Base-by-base conservation (phyloP, 768 basidiomycete species). In the Dentipellis sp. region DNA sequence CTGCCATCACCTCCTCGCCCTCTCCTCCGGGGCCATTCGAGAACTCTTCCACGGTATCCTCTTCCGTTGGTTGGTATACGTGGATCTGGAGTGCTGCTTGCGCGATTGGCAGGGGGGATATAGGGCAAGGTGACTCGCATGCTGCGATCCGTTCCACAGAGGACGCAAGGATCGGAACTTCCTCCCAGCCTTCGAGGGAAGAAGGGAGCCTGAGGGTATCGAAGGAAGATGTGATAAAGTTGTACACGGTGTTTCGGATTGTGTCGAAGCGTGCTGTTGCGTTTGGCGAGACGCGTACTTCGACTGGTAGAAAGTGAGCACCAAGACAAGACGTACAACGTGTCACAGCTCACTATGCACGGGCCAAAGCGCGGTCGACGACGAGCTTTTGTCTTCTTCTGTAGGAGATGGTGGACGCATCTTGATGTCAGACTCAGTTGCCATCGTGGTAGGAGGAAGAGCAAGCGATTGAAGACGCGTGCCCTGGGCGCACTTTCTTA, bases 1-100 rank as follows among this genome's bases (percentile, higher is more conserved):
- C 97, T 10, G 95, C 91, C 74, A 87, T 87, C 0, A 91, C 83
- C 58, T 86, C 83, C 46, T 84, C 88, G 19, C 75, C 77, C 19
- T 88, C 88, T 29, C 78, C 77, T 51, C 74, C 70, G 1, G 65
- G 73, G 58, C 75, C 66, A 66, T 74, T 74, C 45, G 81, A 77
- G 61, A 91, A 88, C 58, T 95, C 91, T 64, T 88, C 84, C 46
- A 83, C 80, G 0, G 78, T 72, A 57, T 88, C 84, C 1, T 75
- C 71, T 55, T 87, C 82, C 0, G 78, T 78, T 10, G 88, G 84
- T 57, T 93, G 86, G 66, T 97, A 99, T 12, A 97, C 82, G 65
- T 99, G 91, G 54, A 97, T 83, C 60, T 90, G 82, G 38, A 94
- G 76, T 8, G 71, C 69, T 52, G 83, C 77, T 57, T 86, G 79